Evolutionary conservation across 2,329 filamentous ascomycete genomes (phyloP).

Genomic region (Diaporthe sp.): DNA sequence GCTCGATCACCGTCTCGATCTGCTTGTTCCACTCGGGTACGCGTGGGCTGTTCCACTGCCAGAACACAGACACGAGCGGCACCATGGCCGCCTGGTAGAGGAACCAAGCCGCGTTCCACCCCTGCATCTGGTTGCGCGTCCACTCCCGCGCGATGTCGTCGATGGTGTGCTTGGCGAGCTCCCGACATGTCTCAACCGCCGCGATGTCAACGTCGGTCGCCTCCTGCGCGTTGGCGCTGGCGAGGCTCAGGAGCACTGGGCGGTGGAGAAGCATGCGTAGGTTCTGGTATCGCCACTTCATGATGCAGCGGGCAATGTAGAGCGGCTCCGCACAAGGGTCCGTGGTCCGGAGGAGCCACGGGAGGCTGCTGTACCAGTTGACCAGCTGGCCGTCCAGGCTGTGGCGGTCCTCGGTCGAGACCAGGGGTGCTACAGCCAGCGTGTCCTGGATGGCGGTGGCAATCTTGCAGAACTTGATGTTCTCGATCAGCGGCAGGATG

Average conservation of each 20-base stretch:
- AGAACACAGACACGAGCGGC: conserved; percentile 81
- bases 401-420: conserved; percentile 75
- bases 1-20: conserved; percentile 70
- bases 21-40: conserved; percentile 68
- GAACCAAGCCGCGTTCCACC: conserved; percentile 87
- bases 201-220: conserved; percentile 73
- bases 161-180: conserved; percentile 78
- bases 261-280: conserved; percentile 82
- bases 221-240: conserved; percentile 66
- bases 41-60: conserved; percentile 68
- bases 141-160: conserved; percentile 80
- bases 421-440: conserved; percentile 76
- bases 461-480: conserved; percentile 84
- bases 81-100: conserved; percentile 86
- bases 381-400: conserved; percentile 77
- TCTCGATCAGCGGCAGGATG: conserved; percentile 80
- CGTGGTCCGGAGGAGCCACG: conserved; percentile 72
- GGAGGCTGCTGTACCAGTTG: conserved; percentile 80
- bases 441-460: conserved; percentile 83
- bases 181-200: conserved; percentile 77
- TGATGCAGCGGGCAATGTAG: conserved; percentile 78
- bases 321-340: conserved; percentile 80
- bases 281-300: conserved; percentile 88
- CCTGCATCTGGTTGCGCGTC: conserved; percentile 80
- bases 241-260: conserved; percentile 77